These are phyloP conservation scores for Penicillium verhagenii DNA, from an alignment of 495 filamentous ascomycete genomes.

Conservation along the genomic window DNA sequence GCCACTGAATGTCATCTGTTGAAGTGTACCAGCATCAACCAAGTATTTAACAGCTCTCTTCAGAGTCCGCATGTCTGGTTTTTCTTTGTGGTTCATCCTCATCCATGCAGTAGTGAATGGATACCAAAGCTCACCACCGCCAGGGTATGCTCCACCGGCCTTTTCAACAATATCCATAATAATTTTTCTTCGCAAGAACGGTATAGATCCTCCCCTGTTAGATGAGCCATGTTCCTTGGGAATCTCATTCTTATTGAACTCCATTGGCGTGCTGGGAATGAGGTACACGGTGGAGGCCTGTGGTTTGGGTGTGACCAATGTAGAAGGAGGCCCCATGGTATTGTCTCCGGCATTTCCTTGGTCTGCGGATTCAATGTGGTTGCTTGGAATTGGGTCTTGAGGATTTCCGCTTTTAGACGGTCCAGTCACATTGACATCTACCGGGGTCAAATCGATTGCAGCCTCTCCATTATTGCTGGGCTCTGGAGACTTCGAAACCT, in stretches of 20 bases:
- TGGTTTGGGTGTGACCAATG: not conserved
- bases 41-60: conserved; percentile 59
- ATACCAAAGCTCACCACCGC: conserved; percentile 68
- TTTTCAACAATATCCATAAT: conserved; percentile 67
- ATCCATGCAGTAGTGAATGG: conserved; percentile 65
- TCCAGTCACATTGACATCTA: not conserved
- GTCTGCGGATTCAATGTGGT: not conserved
- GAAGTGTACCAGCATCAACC: conserved; percentile 56
- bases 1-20: conserved; percentile 63
- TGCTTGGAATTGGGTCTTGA: not conserved
- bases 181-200: conserved; percentile 55
- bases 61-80: conserved; percentile 51
- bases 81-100: conserved; percentile 44
- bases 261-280: not conserved
- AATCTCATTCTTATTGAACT: not conserved
- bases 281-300: not conserved
- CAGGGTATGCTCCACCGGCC: conserved; percentile 71
- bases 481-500: not conserved
- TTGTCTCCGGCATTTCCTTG: not conserved
- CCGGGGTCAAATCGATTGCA: not conserved
- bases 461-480: not conserved
- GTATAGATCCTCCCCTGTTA: conserved; percentile 45
- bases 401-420: not conserved
- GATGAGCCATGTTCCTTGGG: conserved; percentile 3
- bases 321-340: not conserved